phyloP scores from a whole-genome alignment of 1,284 basidiomycete species.

The Omphalotus olearius region DNA sequence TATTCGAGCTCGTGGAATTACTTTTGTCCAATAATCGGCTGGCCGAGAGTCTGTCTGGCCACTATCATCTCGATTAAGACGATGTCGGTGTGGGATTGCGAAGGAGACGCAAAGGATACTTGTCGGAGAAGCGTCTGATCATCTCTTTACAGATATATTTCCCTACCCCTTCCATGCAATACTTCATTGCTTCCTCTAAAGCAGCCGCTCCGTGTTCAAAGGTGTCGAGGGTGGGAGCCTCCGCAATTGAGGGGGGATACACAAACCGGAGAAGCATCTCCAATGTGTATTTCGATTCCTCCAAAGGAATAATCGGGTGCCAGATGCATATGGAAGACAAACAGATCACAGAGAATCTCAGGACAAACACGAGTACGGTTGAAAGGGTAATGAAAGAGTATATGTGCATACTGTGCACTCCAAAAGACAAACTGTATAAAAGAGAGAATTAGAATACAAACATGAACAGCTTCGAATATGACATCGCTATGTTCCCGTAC shows the following conservation, averaged over 20 bases:
- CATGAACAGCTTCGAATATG: too few relatives aligned
- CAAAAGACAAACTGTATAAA: too few relatives aligned
- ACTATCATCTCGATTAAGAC: constrained; percentile 2
- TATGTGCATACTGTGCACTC: too few relatives aligned
- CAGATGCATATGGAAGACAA: neutral
- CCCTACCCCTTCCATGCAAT: neutral
- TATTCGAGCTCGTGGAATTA: constrained; percentile 5
- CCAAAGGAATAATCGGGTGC: constrained; percentile 1
- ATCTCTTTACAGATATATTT: neutral
- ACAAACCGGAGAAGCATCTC: constrained; percentile 1
- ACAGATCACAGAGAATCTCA: too few relatives aligned
- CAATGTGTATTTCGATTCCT: constrained; percentile 2
- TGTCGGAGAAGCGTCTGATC: neutral
- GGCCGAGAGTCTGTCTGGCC: neutral
- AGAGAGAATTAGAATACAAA: too few relatives aligned
- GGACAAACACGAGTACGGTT: too few relatives aligned
- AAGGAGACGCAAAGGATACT: neutral
- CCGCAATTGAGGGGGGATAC: neutral
- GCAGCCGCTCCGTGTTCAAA: neutral
- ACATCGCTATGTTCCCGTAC: too few relatives aligned
- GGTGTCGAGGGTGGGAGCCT: neutral
- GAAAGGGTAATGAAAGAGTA: too few relatives aligned
- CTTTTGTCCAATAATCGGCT: neutral
- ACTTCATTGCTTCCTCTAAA: constrained; percentile 3
- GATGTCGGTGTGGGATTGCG: neutral